Conservation (phyloP, 495 filamentous ascomycete genomes). For the Neurospora africana region DNA sequence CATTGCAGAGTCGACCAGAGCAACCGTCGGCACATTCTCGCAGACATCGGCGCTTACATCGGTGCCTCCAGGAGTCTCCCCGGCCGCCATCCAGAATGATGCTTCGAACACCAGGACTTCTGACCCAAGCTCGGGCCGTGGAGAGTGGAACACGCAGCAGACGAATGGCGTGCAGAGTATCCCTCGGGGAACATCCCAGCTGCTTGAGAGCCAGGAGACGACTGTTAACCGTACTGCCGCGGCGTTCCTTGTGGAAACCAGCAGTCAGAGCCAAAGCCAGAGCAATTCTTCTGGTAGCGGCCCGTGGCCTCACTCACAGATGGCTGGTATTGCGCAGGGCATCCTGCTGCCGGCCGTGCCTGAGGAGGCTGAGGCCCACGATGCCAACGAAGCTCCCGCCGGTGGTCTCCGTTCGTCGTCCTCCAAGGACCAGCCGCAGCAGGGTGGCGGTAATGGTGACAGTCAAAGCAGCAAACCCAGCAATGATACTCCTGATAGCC, state of each 20-base stretch:
- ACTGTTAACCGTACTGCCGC: not conserved
- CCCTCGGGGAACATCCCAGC: slow-evolving; percentile 31
- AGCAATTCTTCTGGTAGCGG: slow-evolving; percentile 27
- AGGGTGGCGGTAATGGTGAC: slow-evolving; percentile 10
- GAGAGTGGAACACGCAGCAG: slow-evolving; percentile 50
- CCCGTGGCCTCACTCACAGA: slow-evolving; percentile 41
- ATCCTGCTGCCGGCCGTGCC: slow-evolving; percentile 16
- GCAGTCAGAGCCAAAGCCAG: slow-evolving; percentile 18
- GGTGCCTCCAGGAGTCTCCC: slow-evolving; percentile 64
- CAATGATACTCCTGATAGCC: slow-evolving; percentile 13
- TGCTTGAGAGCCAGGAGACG: slow-evolving; percentile 46
- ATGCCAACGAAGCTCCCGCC: not conserved
- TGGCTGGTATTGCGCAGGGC: slow-evolving; percentile 34
- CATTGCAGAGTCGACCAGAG: slow-evolving; percentile 19
- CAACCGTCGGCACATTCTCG: slow-evolving; percentile 38
- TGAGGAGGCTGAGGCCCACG: not conserved
- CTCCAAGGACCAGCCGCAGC: not conserved
- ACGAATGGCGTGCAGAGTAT: slow-evolving; percentile 43
- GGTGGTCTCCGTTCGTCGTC: not conserved
- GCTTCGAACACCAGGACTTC: slow-evolving; percentile 78
- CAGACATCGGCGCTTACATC: slow-evolving; percentile 66
- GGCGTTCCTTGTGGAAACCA: not conserved
- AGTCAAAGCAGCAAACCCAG: slow-evolving; percentile 19
- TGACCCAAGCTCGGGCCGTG: slow-evolving; percentile 54
- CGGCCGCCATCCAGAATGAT: slow-evolving; percentile 67